Evolutionary conservation across 148 eudicot species (phyloP).

Genomic region (Bassia scoparia): DNA sequence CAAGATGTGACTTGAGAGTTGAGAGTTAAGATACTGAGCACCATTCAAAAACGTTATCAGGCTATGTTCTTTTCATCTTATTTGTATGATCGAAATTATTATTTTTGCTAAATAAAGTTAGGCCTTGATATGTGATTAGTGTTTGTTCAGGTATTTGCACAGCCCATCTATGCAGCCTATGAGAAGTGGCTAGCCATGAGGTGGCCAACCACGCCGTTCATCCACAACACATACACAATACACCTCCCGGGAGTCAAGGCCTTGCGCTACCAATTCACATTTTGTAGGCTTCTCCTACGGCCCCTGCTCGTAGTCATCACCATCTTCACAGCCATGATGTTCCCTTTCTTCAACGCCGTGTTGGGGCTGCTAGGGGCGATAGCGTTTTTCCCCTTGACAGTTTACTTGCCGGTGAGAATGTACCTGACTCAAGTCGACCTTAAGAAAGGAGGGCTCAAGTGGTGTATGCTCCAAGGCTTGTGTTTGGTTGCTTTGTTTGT

Average conservation of each 20-base stretch:
- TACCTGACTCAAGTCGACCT: slow-evolving; percentile 20
- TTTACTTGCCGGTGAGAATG: slow-evolving; percentile 32
- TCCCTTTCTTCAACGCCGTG: slow-evolving; percentile 32
- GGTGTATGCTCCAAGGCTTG: slow-evolving; percentile 27
- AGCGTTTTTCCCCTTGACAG: slow-evolving; percentile 30
- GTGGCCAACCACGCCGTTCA: slow-evolving; percentile 22
- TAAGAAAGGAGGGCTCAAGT: slow-evolving; percentile 25
- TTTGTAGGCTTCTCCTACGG: slow-evolving; percentile 21
- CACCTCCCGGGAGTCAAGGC: slow-evolving; percentile 15
- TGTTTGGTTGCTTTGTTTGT: slow-evolving; percentile 26
- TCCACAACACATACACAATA: slow-evolving; percentile 27
- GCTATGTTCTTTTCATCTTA: too few relatives aligned
- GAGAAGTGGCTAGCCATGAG: slow-evolving; percentile 25
- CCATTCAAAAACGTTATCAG: too few relatives aligned
- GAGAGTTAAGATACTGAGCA: too few relatives aligned
- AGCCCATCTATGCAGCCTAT: slow-evolving; percentile 27
- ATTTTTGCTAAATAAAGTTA: too few relatives aligned
- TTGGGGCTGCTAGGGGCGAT: slow-evolving; percentile 28
- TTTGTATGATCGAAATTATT: too few relatives aligned
- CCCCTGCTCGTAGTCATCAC: slow-evolving; percentile 18
- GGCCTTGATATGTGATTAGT: too few relatives aligned
- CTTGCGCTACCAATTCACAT: slow-evolving; percentile 15
- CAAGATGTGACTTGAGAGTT: too few relatives aligned
- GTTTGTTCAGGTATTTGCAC: slow-evolving; percentile 31
- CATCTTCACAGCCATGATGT: slow-evolving; percentile 27